Evolutionary conservation across 192 early-diverging fungal genomes (phyloP).

Genomic region (Coemansia sp.): DNA sequence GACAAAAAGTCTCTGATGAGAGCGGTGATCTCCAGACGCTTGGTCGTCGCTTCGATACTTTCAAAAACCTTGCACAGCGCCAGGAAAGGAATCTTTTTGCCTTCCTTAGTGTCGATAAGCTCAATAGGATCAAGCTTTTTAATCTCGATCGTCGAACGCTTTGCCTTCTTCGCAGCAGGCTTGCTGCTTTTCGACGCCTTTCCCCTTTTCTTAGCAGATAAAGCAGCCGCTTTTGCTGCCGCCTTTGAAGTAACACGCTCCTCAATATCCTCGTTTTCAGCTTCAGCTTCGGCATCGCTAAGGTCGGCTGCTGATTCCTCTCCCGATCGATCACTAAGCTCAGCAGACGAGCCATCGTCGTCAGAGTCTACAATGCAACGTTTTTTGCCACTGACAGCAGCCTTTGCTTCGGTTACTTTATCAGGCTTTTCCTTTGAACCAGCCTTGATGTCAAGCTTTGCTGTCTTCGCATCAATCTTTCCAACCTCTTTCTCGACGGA

Average conservation of each 20-base stretch:
- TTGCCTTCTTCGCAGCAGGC: conserved; percentile 20
- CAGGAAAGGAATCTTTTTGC: conserved; percentile 66
- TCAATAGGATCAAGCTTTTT: conserved; percentile 14
- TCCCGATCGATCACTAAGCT: conserved; percentile 4
- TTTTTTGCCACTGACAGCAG: neutral
- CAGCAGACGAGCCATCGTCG: conserved; percentile 8
- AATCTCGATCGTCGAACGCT: conserved; percentile 2
- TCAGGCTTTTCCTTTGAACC: neutral
- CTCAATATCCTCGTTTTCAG: neutral
- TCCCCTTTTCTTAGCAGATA: neutral
- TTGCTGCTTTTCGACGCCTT: conserved; percentile 8
- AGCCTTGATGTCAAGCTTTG: conserved; percentile 6
- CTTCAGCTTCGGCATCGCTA: conserved; percentile 6
- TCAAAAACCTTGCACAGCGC: conserved; percentile 92
- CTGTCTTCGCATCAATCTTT: conserved; percentile 12
- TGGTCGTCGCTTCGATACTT: conserved; percentile 83
- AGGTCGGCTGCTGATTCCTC: conserved; percentile 7
- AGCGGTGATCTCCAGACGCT: conserved; percentile 59
- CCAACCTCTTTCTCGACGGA: neutral
- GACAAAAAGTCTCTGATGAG: conserved; percentile 34
- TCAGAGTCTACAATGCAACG: conserved; percentile 18
- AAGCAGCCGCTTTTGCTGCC: neutral
- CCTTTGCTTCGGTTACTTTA: too few species aligned
- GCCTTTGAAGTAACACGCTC: neutral
- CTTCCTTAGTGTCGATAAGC: conserved; percentile 42